Evolutionary conservation across 2,329 filamentous ascomycete species (phyloP).

Genomic region (Neonectria ditissima): DNA sequence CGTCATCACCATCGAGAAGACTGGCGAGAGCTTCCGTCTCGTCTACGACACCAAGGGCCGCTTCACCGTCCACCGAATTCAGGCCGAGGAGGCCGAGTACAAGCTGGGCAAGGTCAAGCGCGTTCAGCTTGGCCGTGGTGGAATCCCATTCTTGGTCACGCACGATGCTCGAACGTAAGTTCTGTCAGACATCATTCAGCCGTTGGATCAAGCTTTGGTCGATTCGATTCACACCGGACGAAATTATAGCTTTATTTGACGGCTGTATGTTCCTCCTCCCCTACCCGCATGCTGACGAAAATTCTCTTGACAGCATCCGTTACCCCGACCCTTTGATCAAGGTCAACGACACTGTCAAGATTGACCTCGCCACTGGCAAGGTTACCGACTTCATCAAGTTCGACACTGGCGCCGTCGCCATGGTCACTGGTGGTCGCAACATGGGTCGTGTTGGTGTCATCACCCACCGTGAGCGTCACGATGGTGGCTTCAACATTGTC

Average conservation of each 20-base stretch:
- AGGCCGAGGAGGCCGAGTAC: constrained; percentile 98
- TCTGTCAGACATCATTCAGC: constrained; percentile 98
- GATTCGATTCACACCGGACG: constrained; percentile 57
- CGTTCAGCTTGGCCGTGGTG: constrained; percentile 98
- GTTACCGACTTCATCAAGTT: constrained; percentile 98
- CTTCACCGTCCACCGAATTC: constrained; percentile 99
- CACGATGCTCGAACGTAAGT: constrained; percentile 99
- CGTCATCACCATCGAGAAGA: constrained; percentile 99
- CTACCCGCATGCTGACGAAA: constrained; percentile 54
- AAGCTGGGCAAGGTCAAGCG: constrained; percentile 99
- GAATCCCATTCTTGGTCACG: constrained; percentile 99
- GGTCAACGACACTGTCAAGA: constrained; percentile 99
- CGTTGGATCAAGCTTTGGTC: constrained; percentile 99
- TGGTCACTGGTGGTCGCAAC: constrained; percentile 99
- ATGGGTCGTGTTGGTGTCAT: constrained; percentile 99
- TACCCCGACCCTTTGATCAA: constrained; percentile 99
- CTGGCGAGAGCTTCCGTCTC: constrained; percentile 99
- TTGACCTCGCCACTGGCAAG: constrained; percentile 96
- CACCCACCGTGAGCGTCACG: constrained; percentile 99
- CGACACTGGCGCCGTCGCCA: constrained; percentile 97
- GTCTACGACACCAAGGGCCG: constrained; percentile 99
- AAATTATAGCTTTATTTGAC: constrained; percentile 57
- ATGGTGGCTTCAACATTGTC: constrained; percentile 99
- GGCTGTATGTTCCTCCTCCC: constrained; percentile 64
- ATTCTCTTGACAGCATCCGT: constrained; percentile 79